These are phyloP conservation scores for Solanum pinnatisectum DNA, from an alignment of 257 asterid species.

Conservation along the genomic window DNA sequence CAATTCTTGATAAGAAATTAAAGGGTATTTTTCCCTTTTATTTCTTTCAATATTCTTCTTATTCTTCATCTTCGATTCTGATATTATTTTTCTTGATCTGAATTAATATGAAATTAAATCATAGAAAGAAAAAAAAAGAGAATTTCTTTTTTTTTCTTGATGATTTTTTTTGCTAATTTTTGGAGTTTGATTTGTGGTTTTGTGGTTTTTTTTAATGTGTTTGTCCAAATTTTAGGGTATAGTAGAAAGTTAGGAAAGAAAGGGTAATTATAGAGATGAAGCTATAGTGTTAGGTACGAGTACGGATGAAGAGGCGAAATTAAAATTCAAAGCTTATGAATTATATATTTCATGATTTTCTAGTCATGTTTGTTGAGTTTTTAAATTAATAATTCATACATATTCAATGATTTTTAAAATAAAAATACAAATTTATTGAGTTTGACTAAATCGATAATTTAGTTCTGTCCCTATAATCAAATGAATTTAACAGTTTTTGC, in stretches of 20 bases:
- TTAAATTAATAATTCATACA: neutral
- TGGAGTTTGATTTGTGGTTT: neutral
- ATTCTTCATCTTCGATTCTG: neutral
- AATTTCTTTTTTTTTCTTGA: conserved; percentile 21
- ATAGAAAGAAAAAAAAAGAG: neutral
- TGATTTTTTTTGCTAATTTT: conserved; percentile 18
- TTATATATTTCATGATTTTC: neutral
- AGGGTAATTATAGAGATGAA: conserved; percentile 11
- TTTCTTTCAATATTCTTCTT: conserved; percentile 1
- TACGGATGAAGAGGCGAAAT: neutral
- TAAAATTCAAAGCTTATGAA: neutral
- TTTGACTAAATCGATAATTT: accelerated
- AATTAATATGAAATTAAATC: conserved; percentile 19
- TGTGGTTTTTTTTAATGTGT: neutral
- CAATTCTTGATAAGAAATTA: conserved; percentile 51
- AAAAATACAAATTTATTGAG: neutral
- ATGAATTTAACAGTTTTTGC: neutral
- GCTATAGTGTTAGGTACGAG: neutral
- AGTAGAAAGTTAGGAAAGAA: conserved; percentile 19
- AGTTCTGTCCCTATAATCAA: neutral
- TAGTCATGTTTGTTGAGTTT: neutral
- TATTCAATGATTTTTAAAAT: neutral
- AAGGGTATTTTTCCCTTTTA: conserved; percentile 10
- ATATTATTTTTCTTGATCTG: neutral
- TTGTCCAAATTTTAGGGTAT: neutral